Conservation (phyloP, 176 grass and related monocot genomes). For the sorghum (Sorghum bicolor) region Sorghum_bicolor_NCBIv3 NC_012877.2:2061501-2062000, state of each 20-base stretch:
- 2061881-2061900: conserved; percentile 11
- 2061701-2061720: too few species aligned
- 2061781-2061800: too few species aligned
- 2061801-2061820: too few species aligned
- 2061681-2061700: conserved; percentile 62
- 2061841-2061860: background rate
- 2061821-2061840: background rate
- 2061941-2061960: background rate
- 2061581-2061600: conserved; percentile 98
- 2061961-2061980: background rate
- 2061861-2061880: background rate
- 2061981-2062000: conserved; percentile 14
- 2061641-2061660: conserved; percentile 98
- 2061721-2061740: too few species aligned
- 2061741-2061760: too few species aligned
- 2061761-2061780: too few species aligned
- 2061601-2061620: conserved; percentile 98
- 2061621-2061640: conserved; percentile 79
- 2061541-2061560: conserved; percentile 86
- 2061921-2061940: background rate
- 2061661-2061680: conserved; percentile 97
- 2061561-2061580: conserved; percentile 85
- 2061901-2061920: background rate
- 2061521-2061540: conserved; percentile 97
- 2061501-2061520: conserved; percentile 91